Base-by-base conservation (phyloP, 148 eudicot species). In the Selenicereus undatus region DNA sequence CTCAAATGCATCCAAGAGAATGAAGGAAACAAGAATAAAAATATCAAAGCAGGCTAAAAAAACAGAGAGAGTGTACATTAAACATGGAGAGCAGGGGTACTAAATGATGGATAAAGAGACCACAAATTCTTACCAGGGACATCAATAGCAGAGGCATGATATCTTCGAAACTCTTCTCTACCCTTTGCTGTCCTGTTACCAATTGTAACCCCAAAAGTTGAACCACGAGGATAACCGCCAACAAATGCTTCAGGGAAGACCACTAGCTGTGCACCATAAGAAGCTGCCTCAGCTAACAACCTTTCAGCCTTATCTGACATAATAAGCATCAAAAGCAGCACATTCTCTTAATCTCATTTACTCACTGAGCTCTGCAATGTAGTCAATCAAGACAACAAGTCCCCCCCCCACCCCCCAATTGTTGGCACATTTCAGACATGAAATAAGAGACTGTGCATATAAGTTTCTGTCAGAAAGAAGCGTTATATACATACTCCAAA, bases 191-290 rank as follows among this genome's bases (percentile, higher is more conserved):
- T 90, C 74, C 97, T 91, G 82, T 88, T 89, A 30, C 97, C 98
- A 82, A 95, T 91, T 22, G 88, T 82, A 16, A 91, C 94, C 65
- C 97, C 98, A 81, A 95, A 95, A 83, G 80, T 84, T 62, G 94
- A 92, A 71, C 98, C 98, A 71, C 98, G 94, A 26, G 98, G 97
- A 86, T 95, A 92, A 76, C 98, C 98, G 73, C 98, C 97, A 29
- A 95, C 78, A 81, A 95, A 95, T 65, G 98, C 98, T 91, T 95
- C 98, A 20, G 98, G 98, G 81, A 95, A 95, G 35, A 95, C 97
- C 77, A 95, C 98, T 30, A 95, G 81, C 78, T 92, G 97, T 3
- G 98, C 91, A 68, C 97, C 98, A 86, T 83, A 89, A 26, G 92
- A 89, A 56, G 97, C 94, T 48, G 98, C 98, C 84, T 95, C 97